These are phyloP conservation scores for Paraphaeosphaeria sporulosa DNA, from an alignment of 2,329 filamentous ascomycete genomes.

Conservation along the genomic window DNA sequence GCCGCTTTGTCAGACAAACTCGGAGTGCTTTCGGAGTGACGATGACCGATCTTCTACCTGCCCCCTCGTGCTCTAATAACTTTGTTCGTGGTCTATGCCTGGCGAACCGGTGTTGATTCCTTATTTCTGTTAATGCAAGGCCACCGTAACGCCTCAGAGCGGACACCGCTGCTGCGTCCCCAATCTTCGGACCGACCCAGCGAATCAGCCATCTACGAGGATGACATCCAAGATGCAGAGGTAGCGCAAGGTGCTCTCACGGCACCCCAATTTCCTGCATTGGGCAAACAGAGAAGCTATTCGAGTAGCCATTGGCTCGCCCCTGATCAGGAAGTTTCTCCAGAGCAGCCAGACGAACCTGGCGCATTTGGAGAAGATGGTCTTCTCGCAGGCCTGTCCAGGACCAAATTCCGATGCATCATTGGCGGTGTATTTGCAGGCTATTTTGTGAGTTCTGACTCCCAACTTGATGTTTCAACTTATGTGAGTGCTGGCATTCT, in stretches of 20 bases:
- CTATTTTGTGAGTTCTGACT: constrained; percentile 46
- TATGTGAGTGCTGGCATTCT: constrained; percentile 40
- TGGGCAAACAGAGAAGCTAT: constrained; percentile 32
- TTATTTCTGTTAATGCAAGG: constrained; percentile 9
- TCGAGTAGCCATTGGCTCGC: constrained; percentile 35
- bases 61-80: neutral
- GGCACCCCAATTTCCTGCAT: constrained; percentile 29
- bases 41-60: neutral
- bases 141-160: constrained; percentile 32
- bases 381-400: constrained; percentile 42
- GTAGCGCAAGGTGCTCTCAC: constrained; percentile 33
- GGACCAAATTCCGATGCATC: constrained; percentile 45
- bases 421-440: constrained; percentile 47
- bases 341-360: constrained; percentile 29
- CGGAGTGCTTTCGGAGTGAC: neutral
- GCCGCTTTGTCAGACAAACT: constrained; percentile 16
- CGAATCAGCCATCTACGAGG: constrained; percentile 31
- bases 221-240: constrained; percentile 30
- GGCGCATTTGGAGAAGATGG: constrained; percentile 40
- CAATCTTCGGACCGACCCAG: constrained; percentile 20
- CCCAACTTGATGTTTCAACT: neutral
- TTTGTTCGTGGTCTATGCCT: neutral
- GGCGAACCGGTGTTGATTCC: neutral
- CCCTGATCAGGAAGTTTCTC: constrained; percentile 26
- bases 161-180: constrained; percentile 42